phyloP scores from a whole-genome alignment of 2,329 filamentous ascomycete species.

The Clathrospora elynae region DNA sequence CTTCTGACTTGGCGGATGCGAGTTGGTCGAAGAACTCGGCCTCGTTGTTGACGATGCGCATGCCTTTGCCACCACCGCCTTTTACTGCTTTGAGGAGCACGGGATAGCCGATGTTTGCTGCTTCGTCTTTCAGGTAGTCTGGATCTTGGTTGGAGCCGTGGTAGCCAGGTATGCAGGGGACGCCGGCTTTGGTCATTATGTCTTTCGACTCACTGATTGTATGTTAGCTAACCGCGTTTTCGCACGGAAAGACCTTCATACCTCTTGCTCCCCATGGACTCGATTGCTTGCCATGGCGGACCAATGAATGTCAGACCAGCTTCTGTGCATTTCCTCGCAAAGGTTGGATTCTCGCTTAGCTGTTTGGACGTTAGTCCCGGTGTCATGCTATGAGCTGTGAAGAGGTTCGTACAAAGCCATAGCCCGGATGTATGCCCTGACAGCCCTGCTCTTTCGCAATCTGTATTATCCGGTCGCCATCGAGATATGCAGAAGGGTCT shows the following conservation, averaged over 20 bases:
- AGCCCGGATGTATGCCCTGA: slow-evolving; percentile 91
- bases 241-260: slow-evolving; percentile 26
- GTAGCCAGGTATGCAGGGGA: slow-evolving; percentile 95
- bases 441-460: slow-evolving; percentile 86
- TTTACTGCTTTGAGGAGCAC: slow-evolving; percentile 70
- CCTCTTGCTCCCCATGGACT: slow-evolving; percentile 91
- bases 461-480: slow-evolving; percentile 88
- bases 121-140: slow-evolving; percentile 67
- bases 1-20: slow-evolving; percentile 67
- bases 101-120: slow-evolving; percentile 70
- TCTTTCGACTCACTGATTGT: slow-evolving; percentile 75
- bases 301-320: slow-evolving; percentile 95
- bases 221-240: slow-evolving; percentile 12
- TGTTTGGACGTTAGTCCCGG: slow-evolving; percentile 22
- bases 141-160: slow-evolving; percentile 83
- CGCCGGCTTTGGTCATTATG: slow-evolving; percentile 94
- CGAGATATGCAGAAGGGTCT: slow-evolving; percentile 82
- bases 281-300: slow-evolving; percentile 76
- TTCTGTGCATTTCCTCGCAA: slow-evolving; percentile 85
- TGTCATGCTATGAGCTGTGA: background rate
- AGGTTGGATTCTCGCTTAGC: slow-evolving; percentile 88
- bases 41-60: slow-evolving; percentile 65
- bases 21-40: slow-evolving; percentile 66
- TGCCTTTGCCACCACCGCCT: slow-evolving; percentile 70
- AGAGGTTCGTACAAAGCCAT: slow-evolving; percentile 69